Conservation (phyloP, 2,329 filamentous ascomycete species). For the Sclerotinia sclerotiorum region DNA sequence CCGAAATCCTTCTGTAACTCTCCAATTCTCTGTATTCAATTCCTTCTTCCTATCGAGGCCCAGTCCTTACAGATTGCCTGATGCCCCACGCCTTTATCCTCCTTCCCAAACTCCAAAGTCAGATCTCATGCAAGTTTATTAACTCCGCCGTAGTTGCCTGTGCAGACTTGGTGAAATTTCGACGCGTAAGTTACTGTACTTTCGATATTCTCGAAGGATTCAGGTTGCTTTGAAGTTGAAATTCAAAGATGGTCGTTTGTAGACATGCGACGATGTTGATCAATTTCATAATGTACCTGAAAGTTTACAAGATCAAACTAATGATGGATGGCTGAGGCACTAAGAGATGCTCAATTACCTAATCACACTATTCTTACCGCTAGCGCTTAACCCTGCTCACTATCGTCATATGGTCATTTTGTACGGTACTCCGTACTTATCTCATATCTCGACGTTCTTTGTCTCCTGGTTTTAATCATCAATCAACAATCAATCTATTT, state of each 20-base stretch:
- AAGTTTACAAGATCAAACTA: not conserved
- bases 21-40: conserved; percentile 28
- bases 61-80: conserved; percentile 30
- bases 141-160: not conserved
- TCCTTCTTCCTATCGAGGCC: conserved; percentile 26
- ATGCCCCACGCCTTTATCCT: conserved; percentile 29
- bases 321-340: conserved; percentile 14
- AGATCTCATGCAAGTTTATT: conserved; percentile 9
- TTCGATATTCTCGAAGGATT: not conserved
- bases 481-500: not conserved
- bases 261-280: conserved; percentile 11
- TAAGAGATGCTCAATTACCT: not conserved
- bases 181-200: not conserved
- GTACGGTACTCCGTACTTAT: not conserved
- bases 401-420: not conserved
- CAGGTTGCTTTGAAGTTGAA: conserved; percentile 9
- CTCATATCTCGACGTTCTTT: not conserved
- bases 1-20: conserved; percentile 31
- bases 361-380: not conserved
- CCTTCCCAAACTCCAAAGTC: conserved; percentile 28
- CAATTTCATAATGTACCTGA: not conserved
- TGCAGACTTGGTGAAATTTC: not conserved
- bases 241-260: conserved; percentile 4
- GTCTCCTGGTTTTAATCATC: not conserved
- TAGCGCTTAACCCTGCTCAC: not conserved